Percentiles rank a stretch among this genome's conserved stretches.
Evolutionary conservation across 2,329 filamentous ascomycete genomes (phyloP).

Genomic region (Fusarium graminum): DNA sequence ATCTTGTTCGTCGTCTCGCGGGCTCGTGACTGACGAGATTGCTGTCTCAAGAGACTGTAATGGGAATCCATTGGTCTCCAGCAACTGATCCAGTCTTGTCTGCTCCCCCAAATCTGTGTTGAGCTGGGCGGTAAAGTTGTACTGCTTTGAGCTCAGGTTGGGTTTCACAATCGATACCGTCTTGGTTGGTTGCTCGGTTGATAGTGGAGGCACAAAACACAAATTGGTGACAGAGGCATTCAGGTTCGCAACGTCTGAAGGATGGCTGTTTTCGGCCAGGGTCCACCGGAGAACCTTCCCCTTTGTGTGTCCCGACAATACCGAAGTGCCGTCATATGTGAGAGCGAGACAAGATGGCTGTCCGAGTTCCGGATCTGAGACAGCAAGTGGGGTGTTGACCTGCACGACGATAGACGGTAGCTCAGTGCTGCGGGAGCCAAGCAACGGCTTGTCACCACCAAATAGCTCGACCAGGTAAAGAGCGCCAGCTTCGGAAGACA

Average conservation of each 20-base stretch:
- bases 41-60: conserved; percentile 63
- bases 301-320: conserved; percentile 84
- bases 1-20: conserved; percentile 34
- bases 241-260: conserved; percentile 75
- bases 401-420: conserved; percentile 70
- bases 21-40: conserved; percentile 59
- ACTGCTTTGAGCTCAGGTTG: conserved; percentile 73
- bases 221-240: conserved; percentile 88
- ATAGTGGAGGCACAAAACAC: conserved; percentile 74
- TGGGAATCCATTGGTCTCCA: conserved; percentile 63
- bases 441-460: conserved; percentile 64
- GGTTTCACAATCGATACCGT: conserved; percentile 81
- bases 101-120: conserved; percentile 56
- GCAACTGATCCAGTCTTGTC: conserved; percentile 61
- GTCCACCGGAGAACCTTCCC: conserved; percentile 88
- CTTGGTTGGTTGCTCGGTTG: conserved; percentile 58
- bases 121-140: conserved; percentile 76
- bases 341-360: conserved; percentile 76
- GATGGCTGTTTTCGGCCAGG: conserved; percentile 76
- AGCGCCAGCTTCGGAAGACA: conserved; percentile 83
- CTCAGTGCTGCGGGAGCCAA: conserved; percentile 66
- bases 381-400: conserved; percentile 65
- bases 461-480: conserved; percentile 84
- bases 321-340: conserved; percentile 83
- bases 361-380: conserved; percentile 73